Base-by-base conservation (phyloP, 805 yeast genomes). In the Pichia paraexigua region DNA sequence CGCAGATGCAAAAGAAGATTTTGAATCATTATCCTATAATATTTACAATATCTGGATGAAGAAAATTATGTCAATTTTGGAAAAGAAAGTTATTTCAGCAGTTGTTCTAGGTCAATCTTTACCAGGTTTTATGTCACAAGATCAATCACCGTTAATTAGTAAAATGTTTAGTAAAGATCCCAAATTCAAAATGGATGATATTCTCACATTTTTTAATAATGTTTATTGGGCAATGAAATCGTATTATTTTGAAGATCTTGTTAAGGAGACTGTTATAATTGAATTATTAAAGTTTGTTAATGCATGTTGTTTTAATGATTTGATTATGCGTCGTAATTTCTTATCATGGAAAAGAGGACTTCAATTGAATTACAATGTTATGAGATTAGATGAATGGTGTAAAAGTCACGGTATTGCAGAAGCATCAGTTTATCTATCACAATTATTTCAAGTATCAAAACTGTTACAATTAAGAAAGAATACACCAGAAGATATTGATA, bases 351-450 rank as follows among this genome's bases (percentile, higher is more conserved):
- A 92, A 73, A 85, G 99, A 65, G 98, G 98, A 46, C 77, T 94
- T 60, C 99, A 94, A 71, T 82, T 94, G 70, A 94, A 90, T 67
- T 94, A 94, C 72, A 94, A 94, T 68, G 95, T 91, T 50, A 94
- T 99, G 3, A 80, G 98, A 63, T 77, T 94, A 61, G 97, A 90
- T 68, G 99, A 94, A 71, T 94, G 99, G 99, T 92, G 98, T 70
- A 92, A 89, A 72, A 82, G 89, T 9, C 97, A 92, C 67, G 91
- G 86, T 48, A 80, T 94, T 56, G 85, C 86, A 47, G 96, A 91
- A 65, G 96, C 95, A 2, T 79, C 92, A 5, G 80, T 83, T 40
- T 83, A 89, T 63, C 77, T 94, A 65, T 83, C 84, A 56, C 97
- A 91, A 64, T 75, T 94, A 63, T 77, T 90, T 58, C 98, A 94